Evolutionary conservation across 2,329 filamentous ascomycete species (phyloP).

Genomic region (Beauveria rudraprayagi): DNA sequence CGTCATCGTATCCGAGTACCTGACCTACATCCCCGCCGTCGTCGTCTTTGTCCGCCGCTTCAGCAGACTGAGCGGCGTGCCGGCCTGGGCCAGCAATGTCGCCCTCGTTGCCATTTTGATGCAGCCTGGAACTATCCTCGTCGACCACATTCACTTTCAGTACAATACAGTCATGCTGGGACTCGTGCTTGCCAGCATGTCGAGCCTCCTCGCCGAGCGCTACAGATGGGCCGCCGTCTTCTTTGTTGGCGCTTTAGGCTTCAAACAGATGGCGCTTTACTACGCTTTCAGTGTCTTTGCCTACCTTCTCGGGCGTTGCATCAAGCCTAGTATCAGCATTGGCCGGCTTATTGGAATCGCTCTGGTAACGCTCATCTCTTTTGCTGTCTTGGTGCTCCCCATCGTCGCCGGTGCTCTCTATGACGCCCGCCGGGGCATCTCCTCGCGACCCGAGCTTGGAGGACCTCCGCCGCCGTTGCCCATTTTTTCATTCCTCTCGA

Average conservation of each 20-base stretch:
- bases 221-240: constrained; percentile 86
- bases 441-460: constrained; percentile 47
- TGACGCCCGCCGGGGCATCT: constrained; percentile 57
- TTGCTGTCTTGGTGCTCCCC: constrained; percentile 67
- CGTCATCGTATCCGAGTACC: constrained; percentile 82
- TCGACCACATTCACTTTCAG: constrained; percentile 95
- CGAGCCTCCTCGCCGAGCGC: constrained; percentile 77
- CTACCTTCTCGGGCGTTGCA: constrained; percentile 77
- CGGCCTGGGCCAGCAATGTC: constrained; percentile 74
- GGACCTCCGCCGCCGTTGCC: constrained; percentile 55
- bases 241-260: constrained; percentile 88
- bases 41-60: constrained; percentile 81
- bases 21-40: constrained; percentile 77
- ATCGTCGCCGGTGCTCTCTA: constrained; percentile 64
- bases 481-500: constrained; percentile 48
- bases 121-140: constrained; percentile 82
- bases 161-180: constrained; percentile 99
- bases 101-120: constrained; percentile 85
- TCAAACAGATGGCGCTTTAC: constrained; percentile 99
- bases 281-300: constrained; percentile 91
- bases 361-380: constrained; percentile 62
- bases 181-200: constrained; percentile 76
- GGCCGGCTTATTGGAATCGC: constrained; percentile 67
- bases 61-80: constrained; percentile 66
- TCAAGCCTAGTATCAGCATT: constrained; percentile 64